Conservation (phyloP, 2,329 filamentous ascomycete genomes). For the Pestalotiopsis sp. region DNA sequence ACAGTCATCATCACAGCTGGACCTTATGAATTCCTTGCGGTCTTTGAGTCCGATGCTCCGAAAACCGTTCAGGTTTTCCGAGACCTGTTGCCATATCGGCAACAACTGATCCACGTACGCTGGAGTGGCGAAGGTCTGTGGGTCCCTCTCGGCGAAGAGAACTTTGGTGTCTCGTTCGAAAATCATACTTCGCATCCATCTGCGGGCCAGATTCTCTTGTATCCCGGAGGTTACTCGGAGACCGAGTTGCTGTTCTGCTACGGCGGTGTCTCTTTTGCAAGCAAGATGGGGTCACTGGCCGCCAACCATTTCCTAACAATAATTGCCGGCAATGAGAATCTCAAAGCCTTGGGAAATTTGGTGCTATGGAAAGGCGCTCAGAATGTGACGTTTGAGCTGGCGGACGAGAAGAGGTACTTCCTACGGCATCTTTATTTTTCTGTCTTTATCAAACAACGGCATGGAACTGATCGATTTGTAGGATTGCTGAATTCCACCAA, state of each 20-base stretch:
- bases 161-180: slow-evolving; percentile 5
- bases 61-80: slow-evolving; percentile 4
- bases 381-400: not conserved
- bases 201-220: slow-evolving; percentile 5
- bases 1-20: slow-evolving; percentile 10
- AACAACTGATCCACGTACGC: slow-evolving; percentile 11
- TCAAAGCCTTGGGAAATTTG: not conserved
- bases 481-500: not conserved
- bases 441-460: not conserved
- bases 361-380: slow-evolving; percentile 12
- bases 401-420: slow-evolving; percentile 4
- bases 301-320: slow-evolving; percentile 11
- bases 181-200: slow-evolving; percentile 9
- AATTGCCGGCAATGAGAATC: slow-evolving; percentile 1
- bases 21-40: slow-evolving; percentile 6
- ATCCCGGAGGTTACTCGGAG: slow-evolving; percentile 10
- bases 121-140: slow-evolving; percentile 9
- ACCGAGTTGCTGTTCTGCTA: slow-evolving; percentile 12
- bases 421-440: no score
- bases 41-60: slow-evolving; percentile 6
- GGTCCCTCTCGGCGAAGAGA: slow-evolving; percentile 10
- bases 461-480: not conserved
- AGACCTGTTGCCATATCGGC: slow-evolving; percentile 1
- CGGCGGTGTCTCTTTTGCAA: slow-evolving; percentile 5
- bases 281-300: slow-evolving; percentile 11